These are phyloP conservation scores for Sungouiella thailandica DNA, from an alignment of 805 yeast species.

Conservation along the genomic window DNA sequence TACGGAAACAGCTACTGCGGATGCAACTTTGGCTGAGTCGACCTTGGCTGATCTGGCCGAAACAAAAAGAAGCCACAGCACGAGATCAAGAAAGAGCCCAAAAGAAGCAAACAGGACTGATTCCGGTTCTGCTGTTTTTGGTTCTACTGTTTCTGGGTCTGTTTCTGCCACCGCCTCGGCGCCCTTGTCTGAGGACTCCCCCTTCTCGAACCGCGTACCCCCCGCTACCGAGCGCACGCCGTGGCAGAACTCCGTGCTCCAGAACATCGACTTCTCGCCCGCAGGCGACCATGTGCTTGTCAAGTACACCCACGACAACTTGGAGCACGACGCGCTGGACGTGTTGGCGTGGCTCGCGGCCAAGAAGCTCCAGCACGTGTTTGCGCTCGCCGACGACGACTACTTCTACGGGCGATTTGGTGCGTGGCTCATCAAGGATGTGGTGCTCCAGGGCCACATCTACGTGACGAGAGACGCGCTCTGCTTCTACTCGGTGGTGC, in stretches of 20 bases:
- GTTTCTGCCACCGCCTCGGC: background rate
- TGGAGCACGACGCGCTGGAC: conserved; percentile 6
- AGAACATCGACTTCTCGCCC: conserved; percentile 9
- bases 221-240: conserved; percentile 11
- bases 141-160: too few relatives aligned
- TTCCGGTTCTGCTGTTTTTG: too few relatives aligned
- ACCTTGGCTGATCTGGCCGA: background rate
- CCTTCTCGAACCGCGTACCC: conserved; percentile 4
- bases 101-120: background rate
- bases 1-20: too few relatives aligned
- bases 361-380: conserved; percentile 29
- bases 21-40: too few relatives aligned
- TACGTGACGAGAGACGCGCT: conserved; percentile 63
- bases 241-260: conserved; percentile 27
- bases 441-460: conserved; percentile 79
- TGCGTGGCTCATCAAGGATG: conserved; percentile 80
- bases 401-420: conserved; percentile 56
- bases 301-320: conserved; percentile 8
- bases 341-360: conserved; percentile 27
- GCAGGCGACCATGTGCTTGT: conserved; percentile 10
- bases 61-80: background rate
- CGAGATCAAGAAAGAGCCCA: background rate
- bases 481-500: conserved; percentile 75
- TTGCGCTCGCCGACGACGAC: conserved; percentile 50
- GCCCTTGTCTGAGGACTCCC: background rate